phyloP scores from a whole-genome alignment of 768 basidiomycete genomes.

The Pholiota conissans region DNA sequence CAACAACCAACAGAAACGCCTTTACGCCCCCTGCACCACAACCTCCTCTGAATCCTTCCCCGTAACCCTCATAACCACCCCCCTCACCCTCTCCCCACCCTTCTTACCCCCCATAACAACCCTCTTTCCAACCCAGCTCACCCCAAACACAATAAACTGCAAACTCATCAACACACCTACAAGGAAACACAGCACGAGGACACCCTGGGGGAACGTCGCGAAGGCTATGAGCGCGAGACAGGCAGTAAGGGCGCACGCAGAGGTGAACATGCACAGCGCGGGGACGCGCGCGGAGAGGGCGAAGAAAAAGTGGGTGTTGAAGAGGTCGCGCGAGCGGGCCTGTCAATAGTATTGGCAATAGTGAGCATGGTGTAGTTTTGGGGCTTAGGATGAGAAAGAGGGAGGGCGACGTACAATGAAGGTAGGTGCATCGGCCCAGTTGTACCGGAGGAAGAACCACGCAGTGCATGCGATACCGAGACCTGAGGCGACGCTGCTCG shows the following conservation, averaged over 20 bases:
- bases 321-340: slow-evolving; percentile 55
- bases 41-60: not conserved
- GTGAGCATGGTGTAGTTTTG: not conserved
- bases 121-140: slow-evolving; percentile 33
- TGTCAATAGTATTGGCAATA: no score
- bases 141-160: slow-evolving; percentile 66
- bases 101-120: slow-evolving; percentile 24
- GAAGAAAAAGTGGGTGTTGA: slow-evolving; percentile 66
- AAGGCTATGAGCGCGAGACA: slow-evolving; percentile 66
- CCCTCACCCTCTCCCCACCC: slow-evolving; percentile 19
- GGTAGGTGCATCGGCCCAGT: slow-evolving; percentile 47
- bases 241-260: slow-evolving; percentile 54
- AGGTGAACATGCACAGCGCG: slow-evolving; percentile 56
- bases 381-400: not conserved
- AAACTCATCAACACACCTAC: slow-evolving; percentile 60
- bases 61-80: slow-evolving; percentile 11
- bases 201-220: slow-evolving; percentile 61
- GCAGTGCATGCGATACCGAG: slow-evolving; percentile 63
- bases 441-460: slow-evolving; percentile 68
- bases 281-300: slow-evolving; percentile 66
- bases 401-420: slow-evolving; percentile 56
- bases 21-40: not conserved
- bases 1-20: no score
- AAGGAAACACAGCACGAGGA: slow-evolving; percentile 55
- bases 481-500: slow-evolving; percentile 60